Conservation (phyloP, 306 rosid genomes). For the Vigna trinervia region DNA sequence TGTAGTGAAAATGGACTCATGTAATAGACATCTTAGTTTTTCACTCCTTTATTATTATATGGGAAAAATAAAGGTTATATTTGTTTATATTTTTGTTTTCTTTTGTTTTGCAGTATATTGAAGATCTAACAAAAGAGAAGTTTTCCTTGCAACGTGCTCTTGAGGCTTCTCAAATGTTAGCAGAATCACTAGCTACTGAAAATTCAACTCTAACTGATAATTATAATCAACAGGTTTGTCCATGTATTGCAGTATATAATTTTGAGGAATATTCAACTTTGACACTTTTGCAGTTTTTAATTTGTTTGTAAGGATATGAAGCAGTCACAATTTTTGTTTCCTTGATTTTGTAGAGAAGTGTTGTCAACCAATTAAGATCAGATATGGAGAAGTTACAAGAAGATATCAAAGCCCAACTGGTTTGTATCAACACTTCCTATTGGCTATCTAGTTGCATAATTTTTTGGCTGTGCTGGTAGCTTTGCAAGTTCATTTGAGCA, state of each 20-base stretch:
- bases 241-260: slow-evolving; percentile 32
- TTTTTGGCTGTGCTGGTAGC: slow-evolving; percentile 13
- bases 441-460: slow-evolving; percentile 19
- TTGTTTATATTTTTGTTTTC: slow-evolving; percentile 4
- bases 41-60: slow-evolving; percentile 1
- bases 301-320: slow-evolving; percentile 18
- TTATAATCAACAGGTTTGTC: slow-evolving; percentile 90
- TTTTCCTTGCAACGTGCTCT: slow-evolving; percentile 91
- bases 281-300: slow-evolving; percentile 15
- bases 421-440: slow-evolving; percentile 50
- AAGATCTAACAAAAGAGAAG: slow-evolving; percentile 93
- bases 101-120: slow-evolving; percentile 77
- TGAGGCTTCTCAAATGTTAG: slow-evolving; percentile 77
- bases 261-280: slow-evolving; percentile 25
- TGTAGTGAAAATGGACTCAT: slow-evolving; percentile 18
- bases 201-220: slow-evolving; percentile 92
- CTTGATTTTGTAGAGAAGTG: slow-evolving; percentile 63
- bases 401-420: slow-evolving; percentile 83
- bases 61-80: not conserved
- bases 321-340: slow-evolving; percentile 40
- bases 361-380: slow-evolving; percentile 81
- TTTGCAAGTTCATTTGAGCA: slow-evolving; percentile 13
- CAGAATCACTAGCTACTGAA: slow-evolving; percentile 94
- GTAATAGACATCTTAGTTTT: slow-evolving; percentile 2
- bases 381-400: slow-evolving; percentile 81